Evolutionary conservation across 2,329 filamentous ascomycete species (phyloP).

Genomic region (Celoporthe dispersa): DNA sequence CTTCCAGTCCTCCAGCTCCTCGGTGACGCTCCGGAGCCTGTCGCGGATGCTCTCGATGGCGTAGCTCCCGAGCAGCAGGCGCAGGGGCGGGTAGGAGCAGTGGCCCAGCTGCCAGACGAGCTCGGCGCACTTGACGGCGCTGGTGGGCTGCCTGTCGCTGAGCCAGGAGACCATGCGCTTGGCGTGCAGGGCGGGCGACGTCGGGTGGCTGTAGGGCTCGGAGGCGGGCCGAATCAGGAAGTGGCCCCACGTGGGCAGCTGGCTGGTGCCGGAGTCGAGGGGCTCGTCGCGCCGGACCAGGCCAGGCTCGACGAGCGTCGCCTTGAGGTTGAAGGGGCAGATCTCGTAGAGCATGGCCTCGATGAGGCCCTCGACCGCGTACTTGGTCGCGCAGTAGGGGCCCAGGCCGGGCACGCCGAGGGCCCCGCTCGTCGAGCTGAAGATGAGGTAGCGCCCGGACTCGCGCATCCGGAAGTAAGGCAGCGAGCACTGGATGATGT

Average conservation of each 20-base stretch:
- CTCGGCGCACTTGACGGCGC: slow-evolving; percentile 90
- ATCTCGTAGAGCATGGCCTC: slow-evolving; percentile 98
- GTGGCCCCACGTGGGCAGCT: slow-evolving; percentile 83
- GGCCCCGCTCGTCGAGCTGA: slow-evolving; percentile 89
- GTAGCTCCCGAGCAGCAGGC: slow-evolving; percentile 87
- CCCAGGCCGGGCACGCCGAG: slow-evolving; percentile 92
- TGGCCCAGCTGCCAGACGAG: slow-evolving; percentile 93
- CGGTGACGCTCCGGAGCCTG: slow-evolving; percentile 84
- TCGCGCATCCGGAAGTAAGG: slow-evolving; percentile 83
- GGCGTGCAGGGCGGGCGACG: slow-evolving; percentile 85
- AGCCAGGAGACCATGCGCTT: slow-evolving; percentile 94
- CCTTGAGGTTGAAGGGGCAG: slow-evolving; percentile 88
- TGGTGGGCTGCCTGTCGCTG: slow-evolving; percentile 88
- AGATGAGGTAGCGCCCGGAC: slow-evolving; percentile 85
- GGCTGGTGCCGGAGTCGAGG: slow-evolving; percentile 51
- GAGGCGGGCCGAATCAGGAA: slow-evolving; percentile 88
- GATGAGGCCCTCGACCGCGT: slow-evolving; percentile 92
- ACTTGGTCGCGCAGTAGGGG: slow-evolving; percentile 96
- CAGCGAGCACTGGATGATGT: slow-evolving; percentile 88
- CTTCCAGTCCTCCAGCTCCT: slow-evolving; percentile 95
- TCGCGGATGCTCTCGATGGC: slow-evolving; percentile 96
- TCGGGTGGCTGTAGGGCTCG: slow-evolving; percentile 76
- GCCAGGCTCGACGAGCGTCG: slow-evolving; percentile 89
- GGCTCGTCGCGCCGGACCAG: slow-evolving; percentile 86
- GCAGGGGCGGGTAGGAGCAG: slow-evolving; percentile 88